Evolutionary conservation across 768 basidiomycete genomes (phyloP), one percentile per base, ranked within the genome.

Genomic region (Hygrocybe punicea): DNA sequence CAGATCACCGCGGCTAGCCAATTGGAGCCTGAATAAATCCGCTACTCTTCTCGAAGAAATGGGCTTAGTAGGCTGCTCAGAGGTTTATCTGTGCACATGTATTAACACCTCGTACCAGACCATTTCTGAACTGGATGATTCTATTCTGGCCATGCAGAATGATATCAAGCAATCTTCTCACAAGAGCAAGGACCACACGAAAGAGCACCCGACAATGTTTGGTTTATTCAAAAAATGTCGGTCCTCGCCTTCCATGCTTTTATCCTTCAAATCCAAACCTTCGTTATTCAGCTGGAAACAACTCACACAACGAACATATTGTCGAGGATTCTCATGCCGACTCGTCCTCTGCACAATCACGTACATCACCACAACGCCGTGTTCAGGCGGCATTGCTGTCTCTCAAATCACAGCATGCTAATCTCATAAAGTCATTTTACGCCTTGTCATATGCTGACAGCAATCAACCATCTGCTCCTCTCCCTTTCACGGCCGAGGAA

Each of bases 21-120:
- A 69, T 63, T 61, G 71, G 56, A 81, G 64, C 57, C 65, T 81
- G 56, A 81, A 70, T 62, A 82, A 79, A 62, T 78, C 82, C 6
- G 78, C 75, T 14, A 60, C 68, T 24, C 72, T 87, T 53, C 73
- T 83, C 16, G 86, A 90, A 48, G 86, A 88, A 64, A 87, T 92
- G 78, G 80, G 79, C 29, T 67, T 63, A 58, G 89, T 90, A 65
- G 58, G 81, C 77, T 25, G 55, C 19, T 3, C 34, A 35, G 5
- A 13, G 23, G 16, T 54, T 36, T 45, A 39, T 39, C 53, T 19
- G 4, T 39, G 35, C 16, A 3, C 13, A 14, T n/a, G 13, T 16
- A 52, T 50, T 39, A 13, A 42, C 49, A 21, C n/a, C 58, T 24
- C 54, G 48, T 44, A 49, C 23, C 45, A 91, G 89, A 79, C 79